Evolutionary conservation across 2,329 filamentous ascomycete genomes (phyloP), one percentile per base, ranked within the genome.

Genomic region (Trichoderma sp.): DNA sequence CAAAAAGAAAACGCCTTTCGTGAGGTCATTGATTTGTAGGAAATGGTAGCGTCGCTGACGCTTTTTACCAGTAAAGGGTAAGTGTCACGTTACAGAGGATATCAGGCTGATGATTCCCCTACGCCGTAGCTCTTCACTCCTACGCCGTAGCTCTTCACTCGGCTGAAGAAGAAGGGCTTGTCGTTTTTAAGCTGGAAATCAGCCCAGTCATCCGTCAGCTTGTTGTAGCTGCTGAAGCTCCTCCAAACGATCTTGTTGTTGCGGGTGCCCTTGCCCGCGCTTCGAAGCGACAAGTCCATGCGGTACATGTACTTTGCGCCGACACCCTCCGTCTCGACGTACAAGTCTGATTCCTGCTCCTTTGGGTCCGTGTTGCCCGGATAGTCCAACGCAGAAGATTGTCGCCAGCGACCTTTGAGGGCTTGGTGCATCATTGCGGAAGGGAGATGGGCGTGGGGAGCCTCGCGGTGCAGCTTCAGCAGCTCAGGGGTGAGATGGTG

Each of bases 171-270:
- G 77, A 88, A 92, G 0, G 90, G 85, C 80, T 90, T 91, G 71
- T 90, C 85, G 75, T 91, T 88, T 79, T 86, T 87, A 51, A 90
- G 80, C 15, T 82, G 81, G 81, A 98, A 98, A 82, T 93, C 92
- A 4, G 87, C 93, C 92, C 93, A 96, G 81, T 98, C 95, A 79
- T 97, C 94, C 8, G 94, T 97, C 77, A 97, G 81, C 76, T 89
- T 88, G 79, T 98, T 97, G 79, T 97, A 95, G 83, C 91, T 95
- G 89, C 93, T 97, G 79, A 95, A 98, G 1, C 92, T 92, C 77
- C 92, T 92, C 95, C 96, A 99, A 0, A 85, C 83, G 65, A 99
- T 82, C 82, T 97, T 97, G 74, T 95, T 98, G 78, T 97, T 97
- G 79, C 90, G 89, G 0, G 90, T 84, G 0, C 86, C 87, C 74